phyloP scores from a whole-genome alignment of 129 eudicot genomes.

The Centrapalus pauciflorus region DNA sequence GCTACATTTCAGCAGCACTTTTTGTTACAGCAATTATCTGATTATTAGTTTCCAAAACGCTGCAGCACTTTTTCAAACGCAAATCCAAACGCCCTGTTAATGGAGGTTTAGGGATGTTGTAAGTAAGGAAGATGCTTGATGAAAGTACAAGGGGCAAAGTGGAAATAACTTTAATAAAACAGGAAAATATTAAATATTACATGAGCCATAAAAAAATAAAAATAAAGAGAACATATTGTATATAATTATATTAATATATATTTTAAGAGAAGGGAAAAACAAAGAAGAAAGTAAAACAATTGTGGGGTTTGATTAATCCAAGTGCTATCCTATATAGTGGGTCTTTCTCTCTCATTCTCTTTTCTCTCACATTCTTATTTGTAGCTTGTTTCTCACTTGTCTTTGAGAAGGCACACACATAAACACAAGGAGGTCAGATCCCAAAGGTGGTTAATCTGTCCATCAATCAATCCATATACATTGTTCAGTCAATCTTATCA shows the following conservation, averaged over 20 bases:
- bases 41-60: too few relatives aligned
- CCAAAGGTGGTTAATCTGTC: slow-evolving; percentile 71
- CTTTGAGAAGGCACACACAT: slow-evolving; percentile 38
- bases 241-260: too few relatives aligned
- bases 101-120: neutral
- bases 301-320: slow-evolving; percentile 33
- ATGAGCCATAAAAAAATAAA: slow-evolving; percentile 12
- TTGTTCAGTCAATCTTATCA: slow-evolving; percentile 63
- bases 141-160: neutral
- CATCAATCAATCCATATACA: slow-evolving; percentile 44
- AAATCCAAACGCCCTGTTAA: too few relatives aligned
- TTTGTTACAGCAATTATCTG: too few relatives aligned
- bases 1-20: too few relatives aligned
- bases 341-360: slow-evolving; percentile 26
- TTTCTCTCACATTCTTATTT: slow-evolving; percentile 35
- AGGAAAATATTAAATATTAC: slow-evolving; percentile 6
- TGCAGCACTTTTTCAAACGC: too few relatives aligned
- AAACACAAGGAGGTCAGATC: slow-evolving; percentile 58
- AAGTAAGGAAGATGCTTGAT: neutral
- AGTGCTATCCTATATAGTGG: slow-evolving; percentile 24
- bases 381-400: slow-evolving; percentile 31
- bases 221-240: slow-evolving; percentile 6
- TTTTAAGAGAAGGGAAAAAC: slow-evolving; percentile 11
- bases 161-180: neutral
- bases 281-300: slow-evolving; percentile 8